Conservation (phyloP, 371 early-diverging fungal species). For the Mucor circinelloides region DNA sequence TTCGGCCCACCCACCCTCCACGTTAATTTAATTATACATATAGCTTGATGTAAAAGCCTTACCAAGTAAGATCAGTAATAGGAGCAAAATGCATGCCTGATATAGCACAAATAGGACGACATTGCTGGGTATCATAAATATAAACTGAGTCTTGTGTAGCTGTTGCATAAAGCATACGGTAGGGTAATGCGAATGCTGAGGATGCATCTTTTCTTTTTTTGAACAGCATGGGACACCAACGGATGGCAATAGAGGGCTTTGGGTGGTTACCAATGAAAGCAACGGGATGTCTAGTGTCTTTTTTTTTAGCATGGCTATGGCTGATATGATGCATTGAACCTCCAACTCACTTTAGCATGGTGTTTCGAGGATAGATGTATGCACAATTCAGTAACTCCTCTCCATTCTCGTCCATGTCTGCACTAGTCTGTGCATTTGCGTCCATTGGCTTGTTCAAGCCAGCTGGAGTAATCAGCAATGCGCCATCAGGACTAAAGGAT, state of each 20-base stretch:
- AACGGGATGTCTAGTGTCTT: slow-evolving; percentile 59
- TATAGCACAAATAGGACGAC: slow-evolving; percentile 70
- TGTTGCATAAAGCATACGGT: slow-evolving; percentile 85
- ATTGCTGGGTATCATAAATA: slow-evolving; percentile 86
- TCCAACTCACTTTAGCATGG: slow-evolving; percentile 28
- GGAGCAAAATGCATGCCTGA: slow-evolving; percentile 89
- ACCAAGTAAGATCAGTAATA: slow-evolving; percentile 89
- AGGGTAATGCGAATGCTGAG: slow-evolving; percentile 58
- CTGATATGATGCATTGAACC: too few relatives aligned
- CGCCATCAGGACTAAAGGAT: slow-evolving; percentile 90
- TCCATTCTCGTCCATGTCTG: slow-evolving; percentile 10
- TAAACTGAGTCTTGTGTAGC: slow-evolving; percentile 84
- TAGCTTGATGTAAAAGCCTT: slow-evolving; percentile 5
- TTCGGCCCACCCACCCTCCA: too few relatives aligned
- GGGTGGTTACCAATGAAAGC: slow-evolving; percentile 70
- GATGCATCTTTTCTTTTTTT: slow-evolving; percentile 37
- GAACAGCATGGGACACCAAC: slow-evolving; percentile 69
- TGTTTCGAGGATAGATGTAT: slow-evolving; percentile 44
- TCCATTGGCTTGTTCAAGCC: slow-evolving; percentile 59
- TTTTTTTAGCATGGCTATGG: not conserved
- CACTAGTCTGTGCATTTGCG: not conserved
- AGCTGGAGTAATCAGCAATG: slow-evolving; percentile 82
- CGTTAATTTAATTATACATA: not conserved
- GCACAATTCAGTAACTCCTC: slow-evolving; percentile 40
- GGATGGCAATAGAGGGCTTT: slow-evolving; percentile 81